phyloP scores from a whole-genome alignment of 306 rosid species.

The Begonia masoniana region DNA sequence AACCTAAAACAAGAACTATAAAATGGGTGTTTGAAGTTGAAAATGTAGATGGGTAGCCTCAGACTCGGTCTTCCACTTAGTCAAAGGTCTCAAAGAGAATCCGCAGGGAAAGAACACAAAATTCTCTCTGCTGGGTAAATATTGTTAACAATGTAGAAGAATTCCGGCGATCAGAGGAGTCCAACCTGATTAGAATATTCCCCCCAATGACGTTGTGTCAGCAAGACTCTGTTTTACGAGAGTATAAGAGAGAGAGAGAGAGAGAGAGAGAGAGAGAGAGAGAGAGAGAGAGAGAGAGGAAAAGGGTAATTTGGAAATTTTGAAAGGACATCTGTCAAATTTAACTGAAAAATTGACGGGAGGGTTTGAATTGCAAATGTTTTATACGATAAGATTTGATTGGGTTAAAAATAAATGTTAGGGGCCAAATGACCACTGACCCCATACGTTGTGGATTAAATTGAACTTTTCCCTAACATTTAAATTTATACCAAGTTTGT shows the following conservation, averaged over 20 bases:
- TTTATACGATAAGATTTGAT: no score
- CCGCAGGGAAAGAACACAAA: neutral
- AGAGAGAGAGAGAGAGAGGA: no score
- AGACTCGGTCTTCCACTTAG: neutral
- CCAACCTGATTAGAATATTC: neutral
- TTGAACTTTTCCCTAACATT: no score
- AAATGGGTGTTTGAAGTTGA: neutral
- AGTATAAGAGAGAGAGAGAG: neutral
- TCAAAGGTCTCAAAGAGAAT: neutral
- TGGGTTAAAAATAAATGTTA: no score
- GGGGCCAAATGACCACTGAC: no score
- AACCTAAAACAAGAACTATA: neutral
- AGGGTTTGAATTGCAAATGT: no score
- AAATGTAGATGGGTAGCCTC: neutral
- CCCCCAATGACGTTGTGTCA: neutral
- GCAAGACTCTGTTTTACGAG: neutral
- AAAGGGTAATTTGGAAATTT: no score
- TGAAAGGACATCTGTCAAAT: no score
- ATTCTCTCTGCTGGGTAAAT: neutral
- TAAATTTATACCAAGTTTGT: no score
- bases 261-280: no score
- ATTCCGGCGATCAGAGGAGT: neutral
- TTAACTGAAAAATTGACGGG: no score
- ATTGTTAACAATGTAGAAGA: neutral
- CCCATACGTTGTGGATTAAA: no score